Evolutionary conservation across 257 asterid species (phyloP).

Genomic region (Cinchona pubescens): DNA sequence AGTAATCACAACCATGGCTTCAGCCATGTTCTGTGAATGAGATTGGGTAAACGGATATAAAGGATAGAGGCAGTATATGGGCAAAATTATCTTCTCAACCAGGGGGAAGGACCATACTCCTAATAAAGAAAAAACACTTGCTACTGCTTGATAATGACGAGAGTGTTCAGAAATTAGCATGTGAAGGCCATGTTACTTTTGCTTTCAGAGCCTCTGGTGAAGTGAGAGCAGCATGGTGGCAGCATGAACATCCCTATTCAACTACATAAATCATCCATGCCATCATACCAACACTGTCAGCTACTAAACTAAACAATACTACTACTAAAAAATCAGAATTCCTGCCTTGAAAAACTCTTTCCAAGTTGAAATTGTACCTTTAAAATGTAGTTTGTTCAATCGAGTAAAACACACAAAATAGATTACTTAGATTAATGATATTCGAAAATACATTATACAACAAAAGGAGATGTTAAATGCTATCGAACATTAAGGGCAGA

Average conservation of each 20-base stretch:
- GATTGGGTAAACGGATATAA: background rate
- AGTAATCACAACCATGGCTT: background rate
- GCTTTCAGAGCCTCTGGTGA: conserved; percentile 16
- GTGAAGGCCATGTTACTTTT: conserved; percentile 39
- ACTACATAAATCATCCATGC: background rate
- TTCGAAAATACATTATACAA: background rate
- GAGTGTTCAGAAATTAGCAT: conserved; percentile 17
- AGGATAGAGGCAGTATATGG: background rate
- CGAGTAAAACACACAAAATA: background rate
- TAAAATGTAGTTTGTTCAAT: background rate
- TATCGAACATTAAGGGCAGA: background rate
- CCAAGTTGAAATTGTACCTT: background rate
- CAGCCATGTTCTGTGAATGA: background rate
- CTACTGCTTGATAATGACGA: conserved; percentile 16
- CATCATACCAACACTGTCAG: background rate
- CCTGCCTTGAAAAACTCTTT: background rate
- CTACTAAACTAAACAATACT: background rate
- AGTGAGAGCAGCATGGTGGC: conserved; percentile 5
- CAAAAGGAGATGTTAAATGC: background rate
- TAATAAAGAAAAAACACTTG: conserved; percentile 19
- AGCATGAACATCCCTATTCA: background rate
- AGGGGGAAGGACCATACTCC: conserved; percentile 16
- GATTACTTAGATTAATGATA: background rate
- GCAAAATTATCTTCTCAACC: background rate
- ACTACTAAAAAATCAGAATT: background rate